A percentile compares a stretch with the other conserved stretches of the same genome.
Conservation (phyloP, 495 filamentous ascomycete species). For the Podospora anserina region DNA sequence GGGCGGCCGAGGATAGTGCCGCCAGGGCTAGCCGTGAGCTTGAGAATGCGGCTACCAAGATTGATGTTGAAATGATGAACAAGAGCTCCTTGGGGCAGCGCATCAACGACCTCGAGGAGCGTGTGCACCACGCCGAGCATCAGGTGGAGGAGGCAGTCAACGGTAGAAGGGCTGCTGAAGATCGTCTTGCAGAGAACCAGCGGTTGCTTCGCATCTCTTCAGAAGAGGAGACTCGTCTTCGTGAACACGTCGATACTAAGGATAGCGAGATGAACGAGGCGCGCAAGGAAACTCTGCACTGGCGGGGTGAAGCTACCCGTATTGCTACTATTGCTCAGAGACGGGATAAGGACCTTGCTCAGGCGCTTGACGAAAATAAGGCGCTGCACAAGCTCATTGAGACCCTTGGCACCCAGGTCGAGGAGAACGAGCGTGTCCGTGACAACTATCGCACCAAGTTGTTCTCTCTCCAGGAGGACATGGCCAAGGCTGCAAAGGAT, state of each 20-base stretch:
- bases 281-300: constrained; percentile 47
- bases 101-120: constrained; percentile 46
- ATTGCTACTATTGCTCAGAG: constrained; percentile 39
- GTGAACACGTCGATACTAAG: constrained; percentile 65
- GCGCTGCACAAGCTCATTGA: constrained; percentile 63
- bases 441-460: constrained; percentile 77
- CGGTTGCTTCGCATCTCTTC: constrained; percentile 61
- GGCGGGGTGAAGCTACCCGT: constrained; percentile 49
- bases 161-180: constrained; percentile 64
- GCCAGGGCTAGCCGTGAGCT: constrained; percentile 45
- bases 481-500: constrained; percentile 70
- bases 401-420: constrained; percentile 67
- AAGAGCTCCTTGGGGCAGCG: constrained; percentile 47
- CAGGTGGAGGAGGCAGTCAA: constrained; percentile 58
- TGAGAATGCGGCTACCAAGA: constrained; percentile 47
- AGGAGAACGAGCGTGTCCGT: constrained; percentile 77
- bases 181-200: constrained; percentile 68
- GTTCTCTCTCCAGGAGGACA: constrained; percentile 76
- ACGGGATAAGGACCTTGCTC: constrained; percentile 41
- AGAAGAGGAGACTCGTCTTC: constrained; percentile 70
- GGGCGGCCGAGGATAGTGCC: constrained; percentile 42
- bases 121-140: constrained; percentile 40
- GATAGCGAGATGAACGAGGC: constrained; percentile 45
- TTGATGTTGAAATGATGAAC: constrained; percentile 53
- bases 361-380: constrained; percentile 44